Conservation (phyloP, 208 protist genomes). For the Entamoeba invadens region DNA sequence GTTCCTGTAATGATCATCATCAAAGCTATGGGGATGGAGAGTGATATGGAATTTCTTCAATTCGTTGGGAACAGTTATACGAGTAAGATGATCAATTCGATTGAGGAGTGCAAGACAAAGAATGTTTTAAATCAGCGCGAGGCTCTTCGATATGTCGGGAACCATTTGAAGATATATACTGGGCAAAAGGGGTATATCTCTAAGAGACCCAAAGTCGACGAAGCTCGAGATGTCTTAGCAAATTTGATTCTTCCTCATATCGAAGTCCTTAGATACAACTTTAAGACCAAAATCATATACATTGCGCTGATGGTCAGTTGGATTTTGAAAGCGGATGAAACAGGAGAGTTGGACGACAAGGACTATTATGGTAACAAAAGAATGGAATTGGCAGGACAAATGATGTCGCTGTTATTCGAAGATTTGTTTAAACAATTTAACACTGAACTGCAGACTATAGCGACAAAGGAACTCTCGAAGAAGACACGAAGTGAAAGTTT, state of each 20-base stretch:
- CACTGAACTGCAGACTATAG: conserved; percentile 32
- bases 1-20: conserved; percentile 40
- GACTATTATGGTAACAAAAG: conserved; percentile 99
- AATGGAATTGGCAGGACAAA: conserved; percentile 79
- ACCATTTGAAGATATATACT: conserved; percentile 14
- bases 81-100: conserved; percentile 46
- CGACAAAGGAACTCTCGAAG: conserved; percentile 62
- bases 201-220: conserved; percentile 27
- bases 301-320: conserved; percentile 83
- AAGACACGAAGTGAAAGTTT: conserved; percentile 64
- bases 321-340: conserved; percentile 76
- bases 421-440: conserved; percentile 95
- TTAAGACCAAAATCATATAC: conserved; percentile 80
- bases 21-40: conserved; percentile 71
- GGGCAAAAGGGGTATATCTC: background rate
- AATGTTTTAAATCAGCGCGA: conserved; percentile 59
- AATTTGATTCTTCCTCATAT: conserved; percentile 69
- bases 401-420: conserved; percentile 92
- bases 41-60: conserved; percentile 91
- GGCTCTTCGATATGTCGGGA: conserved; percentile 64
- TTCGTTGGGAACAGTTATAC: conserved; percentile 66
- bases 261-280: conserved; percentile 63
- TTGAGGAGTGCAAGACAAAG: conserved; percentile 56
- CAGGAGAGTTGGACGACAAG: conserved; percentile 73
- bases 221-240: conserved; percentile 53